Base-by-base conservation (phyloP, 2,329 filamentous ascomycete genomes). In the Fusarium xylarioides region DNA sequence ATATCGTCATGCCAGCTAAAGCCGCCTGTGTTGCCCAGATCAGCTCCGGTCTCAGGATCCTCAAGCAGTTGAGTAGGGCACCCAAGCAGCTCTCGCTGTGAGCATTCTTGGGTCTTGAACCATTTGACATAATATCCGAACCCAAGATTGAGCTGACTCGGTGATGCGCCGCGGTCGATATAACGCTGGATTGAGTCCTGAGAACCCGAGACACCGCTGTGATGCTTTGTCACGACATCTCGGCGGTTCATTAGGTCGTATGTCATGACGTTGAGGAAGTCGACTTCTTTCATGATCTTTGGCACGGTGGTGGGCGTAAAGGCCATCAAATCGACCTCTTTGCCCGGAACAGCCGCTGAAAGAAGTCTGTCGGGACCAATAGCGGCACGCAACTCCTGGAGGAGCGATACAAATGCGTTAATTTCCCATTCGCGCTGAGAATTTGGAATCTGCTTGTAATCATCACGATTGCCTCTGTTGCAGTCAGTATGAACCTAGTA, bases 211-310 rank as follows among this genome's bases (percentile, higher is more conserved):
- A 93, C 83, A n/a, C 89, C 89, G 47, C 87, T 91, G 78, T 93
- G 91, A 79, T 94, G 92, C 38, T 83, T 85, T 7, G 91, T 92
- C 15, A 83, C 78, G 47, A 81, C 89, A 81, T 93, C 89, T 38
- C 92, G 89, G 38, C 91, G 88, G 82, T 93, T 92, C 85, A 92
- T 90, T 62, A 92, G 81, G 75, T 93, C 91, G 79, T 93, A 93
- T 4, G 88, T 86, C 92, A 93, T 88, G 76, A 87, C 83, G 74
- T 93, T 94, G 78, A 93, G 84, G 73, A 91, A 91, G 76, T 94
- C 90, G 21, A 93, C 86, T 2, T 85, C 83, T 9, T 83, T 77
- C 75, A 84, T 86, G 76, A 94, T 91, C 63, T 85, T 81, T 1
- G 90, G 89, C 0, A 91, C 83, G 21, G 87, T 90, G 12, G 86